Evolutionary conservation across 2,329 filamentous ascomycete species (phyloP), one percentile per base, ranked within the genome.

Genomic region (Pseudofabraea citricarpa): DNA sequence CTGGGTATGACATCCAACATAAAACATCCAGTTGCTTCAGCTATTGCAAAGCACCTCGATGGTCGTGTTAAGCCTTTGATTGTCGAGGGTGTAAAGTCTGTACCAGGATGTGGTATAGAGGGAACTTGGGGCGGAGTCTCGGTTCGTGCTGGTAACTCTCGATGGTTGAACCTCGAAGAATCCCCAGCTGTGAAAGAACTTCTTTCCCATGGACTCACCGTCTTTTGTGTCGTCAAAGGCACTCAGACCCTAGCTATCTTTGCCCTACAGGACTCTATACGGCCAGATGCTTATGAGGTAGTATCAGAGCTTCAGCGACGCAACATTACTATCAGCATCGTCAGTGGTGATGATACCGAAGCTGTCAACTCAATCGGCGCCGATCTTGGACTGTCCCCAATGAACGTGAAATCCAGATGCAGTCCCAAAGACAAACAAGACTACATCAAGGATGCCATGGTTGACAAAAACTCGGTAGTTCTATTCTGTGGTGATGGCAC

Each of bases 401-500:
- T 31, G 35, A 44, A 5, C 35, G 47, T 15, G 33, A 50, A 23
- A 24, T 50, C 15, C 2, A 65, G 68, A 16, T 19, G 19, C 20
- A 21, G 23, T 12, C 35, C 13, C 64, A 66, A 15, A 6, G 49
- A 54, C 7, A 57, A 58, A 33, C 49, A 53, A 41, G 20, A 10
- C 3, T 57, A 57, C 31, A 41, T 58, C 10, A 31, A 55, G 36
- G 10, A 41, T 38, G 9, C 49, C 13, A n/a, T 22, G 18, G 8
- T 15, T 12, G 6, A 18, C 19, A 13, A 9, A 22, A 42, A 26
- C 10, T 27, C 16, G 10, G 37, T 73, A 1, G 74, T 87, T 15
- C 62, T 90, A 5, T 90, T 91, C 61, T 75, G 77, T 40, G 87
- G 87, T 24, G 87, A 91, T 53, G 87, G 87, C 2, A 89, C 84